Evolutionary conservation across 106 monocot species (phyloP), one percentile per base, ranked within the genome.

Genomic region (Allium cepa): DNA sequence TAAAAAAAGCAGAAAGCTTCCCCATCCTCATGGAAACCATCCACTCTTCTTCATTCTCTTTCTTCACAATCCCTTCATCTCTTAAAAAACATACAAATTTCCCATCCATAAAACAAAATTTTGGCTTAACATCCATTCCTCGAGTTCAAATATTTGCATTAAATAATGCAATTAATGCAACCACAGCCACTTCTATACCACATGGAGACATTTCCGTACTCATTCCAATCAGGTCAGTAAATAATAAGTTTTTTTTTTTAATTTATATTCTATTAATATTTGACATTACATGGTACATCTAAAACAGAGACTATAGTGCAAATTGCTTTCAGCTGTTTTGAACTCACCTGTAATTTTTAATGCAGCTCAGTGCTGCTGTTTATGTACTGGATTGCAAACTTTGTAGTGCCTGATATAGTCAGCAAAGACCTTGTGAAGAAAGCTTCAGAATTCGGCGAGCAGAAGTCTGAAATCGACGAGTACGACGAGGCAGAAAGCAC

Each of bases 331-430:
- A 22, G 1, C 22, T 1, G 22, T 22, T 22, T 22, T 22, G 22
- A 22, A 22, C 16, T 10, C 7, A 47, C 10, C 46, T 15, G 53
- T 55, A 1, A 55, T 11, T 4, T 15, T 15, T 55, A 55, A 55
- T 71, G 51, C 71, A 71, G 71, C 52, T 49, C 61, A 3, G 49
- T 71, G 62, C 62, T 71, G n/a, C 52, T 71, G 61, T 71, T 71
- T 62, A 50, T 62, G 60, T 71, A 71, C 27, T 71, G 71, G 71
- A 62, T 71, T 4, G 49, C 71, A 3, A 71, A 71, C 26, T 71
- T 71, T 11, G 61, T 62, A 4, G 49, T 71, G 18, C 62, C 71
- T 46, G 48, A 57, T 11, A 50, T 71, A 2, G 61, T 71, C 50
- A 51, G 1, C 4, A 71, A 71, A n/a, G 71, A 71, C 51, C 59